Conservation (phyloP, 2,329 filamentous ascomycete species). For the Coniochaeta sp. region DNA sequence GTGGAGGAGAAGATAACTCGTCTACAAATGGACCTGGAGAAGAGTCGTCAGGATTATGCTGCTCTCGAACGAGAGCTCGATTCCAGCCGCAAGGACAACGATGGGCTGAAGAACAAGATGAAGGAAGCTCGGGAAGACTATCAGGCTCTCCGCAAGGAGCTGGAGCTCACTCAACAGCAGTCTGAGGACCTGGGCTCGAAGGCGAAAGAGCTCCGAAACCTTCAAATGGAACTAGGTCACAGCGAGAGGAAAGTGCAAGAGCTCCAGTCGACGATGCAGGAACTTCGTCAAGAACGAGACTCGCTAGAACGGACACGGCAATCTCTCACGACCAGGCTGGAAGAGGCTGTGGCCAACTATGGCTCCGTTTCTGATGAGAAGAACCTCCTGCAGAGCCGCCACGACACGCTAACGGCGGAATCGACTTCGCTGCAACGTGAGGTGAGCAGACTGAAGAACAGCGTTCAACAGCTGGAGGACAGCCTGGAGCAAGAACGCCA, state of each 20-base stretch:
- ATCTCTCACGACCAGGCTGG: slow-evolving; percentile 41
- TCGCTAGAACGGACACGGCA: slow-evolving; percentile 26
- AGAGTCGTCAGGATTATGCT: slow-evolving; percentile 39
- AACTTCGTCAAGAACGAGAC: slow-evolving; percentile 33
- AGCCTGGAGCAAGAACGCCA: slow-evolving; percentile 48
- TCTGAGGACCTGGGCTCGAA: slow-evolving; percentile 35
- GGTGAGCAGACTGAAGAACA: slow-evolving; percentile 40
- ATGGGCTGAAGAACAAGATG: slow-evolving; percentile 35
- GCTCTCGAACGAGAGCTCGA: slow-evolving; percentile 44
- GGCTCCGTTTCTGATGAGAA: slow-evolving; percentile 57
- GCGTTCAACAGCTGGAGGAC: slow-evolving; percentile 39
- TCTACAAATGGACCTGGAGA: slow-evolving; percentile 60
- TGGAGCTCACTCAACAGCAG: slow-evolving; percentile 37
- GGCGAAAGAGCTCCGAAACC: slow-evolving; percentile 32
- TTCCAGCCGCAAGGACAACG: slow-evolving; percentile 38
- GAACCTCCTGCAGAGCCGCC: slow-evolving; percentile 59
- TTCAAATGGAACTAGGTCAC: neutral
- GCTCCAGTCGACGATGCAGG: neutral
- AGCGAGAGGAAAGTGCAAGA: neutral
- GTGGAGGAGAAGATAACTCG: slow-evolving; percentile 63
- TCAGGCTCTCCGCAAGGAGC: slow-evolving; percentile 43
- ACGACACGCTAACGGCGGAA: slow-evolving; percentile 60
- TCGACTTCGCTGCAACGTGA: slow-evolving; percentile 61
- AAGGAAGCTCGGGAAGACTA: slow-evolving; percentile 41
- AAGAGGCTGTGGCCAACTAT: slow-evolving; percentile 52